Evolutionary conservation across 768 basidiomycete species (phyloP), one percentile per base, ranked within the genome.

Genomic region (Paxillus involutus): DNA sequence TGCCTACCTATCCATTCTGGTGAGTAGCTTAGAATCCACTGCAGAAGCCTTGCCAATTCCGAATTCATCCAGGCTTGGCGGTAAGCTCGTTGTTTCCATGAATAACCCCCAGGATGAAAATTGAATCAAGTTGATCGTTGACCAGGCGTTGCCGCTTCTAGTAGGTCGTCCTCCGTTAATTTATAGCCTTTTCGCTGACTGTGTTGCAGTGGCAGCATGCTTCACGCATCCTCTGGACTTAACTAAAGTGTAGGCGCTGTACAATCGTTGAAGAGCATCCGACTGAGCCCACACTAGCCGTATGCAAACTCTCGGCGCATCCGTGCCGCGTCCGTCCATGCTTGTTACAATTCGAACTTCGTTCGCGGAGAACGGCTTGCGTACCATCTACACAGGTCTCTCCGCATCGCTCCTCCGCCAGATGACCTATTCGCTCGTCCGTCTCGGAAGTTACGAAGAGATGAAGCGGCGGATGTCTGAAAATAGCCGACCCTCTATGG

Each of bases 341-440:
- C 61, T 89, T 53, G 73, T 76, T 36, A 81, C 89, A 19, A 75
- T 94, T 44, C 80, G 80, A 44, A 73, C 73, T 51, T 88, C 91
- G 14, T 72, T 94, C 33, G 71, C 77, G 14, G 76, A 84, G 57
- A 82, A 83, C 17, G 92, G 93, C 57, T 65, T 91, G 58, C 78
- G 79, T 52, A 89, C 89, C 57, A 71, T 94, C 24, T 94, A 90
- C 62, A 84, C 87, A 11, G 93, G 93, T 21, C 78, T 94, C 33
- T 84, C 86, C 6, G 92, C 92, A 5, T 91, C 92, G 3, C 70
- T 93, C 21, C 76, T 94, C 69, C 81, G 93, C 48, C 93, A 95
- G 72, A 93, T 94, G 91, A 86, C 91, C 10, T 95, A 95, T 64
- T 91, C 91, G 0, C 82, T 94, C 44, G 89, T 92, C 49, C 84